Conservation (phyloP, 2,329 filamentous ascomycete species). For the Endocalyx cinctus region DNA sequence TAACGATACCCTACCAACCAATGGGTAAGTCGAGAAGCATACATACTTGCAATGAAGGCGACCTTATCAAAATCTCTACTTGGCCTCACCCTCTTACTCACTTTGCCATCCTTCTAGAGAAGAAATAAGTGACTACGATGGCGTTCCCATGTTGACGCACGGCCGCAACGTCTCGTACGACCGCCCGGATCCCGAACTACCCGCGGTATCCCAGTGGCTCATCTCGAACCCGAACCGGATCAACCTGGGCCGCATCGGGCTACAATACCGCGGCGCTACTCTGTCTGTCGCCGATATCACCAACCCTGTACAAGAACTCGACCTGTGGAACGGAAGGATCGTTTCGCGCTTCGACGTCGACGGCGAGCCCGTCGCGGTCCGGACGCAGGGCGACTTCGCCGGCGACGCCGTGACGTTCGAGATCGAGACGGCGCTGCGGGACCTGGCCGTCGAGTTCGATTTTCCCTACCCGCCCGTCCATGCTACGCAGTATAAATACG, state of each 20-base stretch:
- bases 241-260: conserved; percentile 38
- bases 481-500: conserved; percentile 36
- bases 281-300: conserved; percentile 25
- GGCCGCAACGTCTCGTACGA: conserved; percentile 35
- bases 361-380: conserved; percentile 26
- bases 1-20: conserved; percentile 32
- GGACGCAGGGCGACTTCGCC: conserved; percentile 33
- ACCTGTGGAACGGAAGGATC: conserved; percentile 35
- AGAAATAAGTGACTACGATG: conserved; percentile 26
- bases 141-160: conserved; percentile 28
- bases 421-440: conserved; percentile 32
- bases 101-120: conserved; percentile 14
- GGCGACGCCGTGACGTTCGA: conserved; percentile 33
- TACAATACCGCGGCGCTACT: conserved; percentile 29
- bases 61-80: no score
- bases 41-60: no score
- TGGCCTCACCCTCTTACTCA: background rate
- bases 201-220: conserved; percentile 44
- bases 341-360: conserved; percentile 32
- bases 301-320: conserved; percentile 28
- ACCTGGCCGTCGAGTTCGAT: conserved; percentile 34
- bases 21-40: conserved; percentile 13
- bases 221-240: conserved; percentile 44
- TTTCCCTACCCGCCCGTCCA: conserved; percentile 39
- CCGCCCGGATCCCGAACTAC: conserved; percentile 30